A percentile compares a stretch with the other conserved stretches of the same genome.
phyloP scores from a whole-genome alignment of 805 yeast genomes.

The Sporopachydermia quercuum region DNA sequence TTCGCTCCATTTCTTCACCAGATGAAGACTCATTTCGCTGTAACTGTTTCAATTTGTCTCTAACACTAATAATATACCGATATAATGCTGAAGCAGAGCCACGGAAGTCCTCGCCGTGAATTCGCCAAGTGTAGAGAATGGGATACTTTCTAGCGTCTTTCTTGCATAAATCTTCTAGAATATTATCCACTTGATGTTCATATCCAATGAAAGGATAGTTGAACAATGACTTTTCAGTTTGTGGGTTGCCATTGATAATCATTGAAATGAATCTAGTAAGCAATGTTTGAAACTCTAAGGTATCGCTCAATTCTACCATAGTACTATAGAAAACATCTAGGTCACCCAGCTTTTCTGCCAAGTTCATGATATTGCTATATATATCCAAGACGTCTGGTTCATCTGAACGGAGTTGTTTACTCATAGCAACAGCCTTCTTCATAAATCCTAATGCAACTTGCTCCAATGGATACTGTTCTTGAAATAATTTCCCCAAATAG shows the following conservation, averaged over 20 bases:
- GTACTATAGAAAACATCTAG: conserved; percentile 1
- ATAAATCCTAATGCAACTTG: background rate
- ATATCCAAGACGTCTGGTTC: background rate
- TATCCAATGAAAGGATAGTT: background rate
- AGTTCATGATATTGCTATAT: background rate
- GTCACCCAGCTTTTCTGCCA: background rate
- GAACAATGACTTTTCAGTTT: background rate
- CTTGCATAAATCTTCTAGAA: background rate
- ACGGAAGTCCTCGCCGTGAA: conserved; percentile 1
- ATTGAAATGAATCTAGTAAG: background rate
- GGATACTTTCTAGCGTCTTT: background rate
- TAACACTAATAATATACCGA: background rate
- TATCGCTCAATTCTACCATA: background rate
- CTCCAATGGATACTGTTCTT: background rate
- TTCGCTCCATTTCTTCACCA: background rate
- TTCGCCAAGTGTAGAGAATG: background rate
- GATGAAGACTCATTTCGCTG: background rate
- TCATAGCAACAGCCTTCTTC: background rate
- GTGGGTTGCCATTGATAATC: background rate
- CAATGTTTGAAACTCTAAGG: background rate
- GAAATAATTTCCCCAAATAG: background rate
- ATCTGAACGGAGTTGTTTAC: background rate
- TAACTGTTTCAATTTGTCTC: background rate
- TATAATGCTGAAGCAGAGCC: background rate
- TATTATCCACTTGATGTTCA: background rate